These are phyloP conservation scores for Populus davidiana DNA, from an alignment of 345 rosid species.

Conservation along the genomic window DNA sequence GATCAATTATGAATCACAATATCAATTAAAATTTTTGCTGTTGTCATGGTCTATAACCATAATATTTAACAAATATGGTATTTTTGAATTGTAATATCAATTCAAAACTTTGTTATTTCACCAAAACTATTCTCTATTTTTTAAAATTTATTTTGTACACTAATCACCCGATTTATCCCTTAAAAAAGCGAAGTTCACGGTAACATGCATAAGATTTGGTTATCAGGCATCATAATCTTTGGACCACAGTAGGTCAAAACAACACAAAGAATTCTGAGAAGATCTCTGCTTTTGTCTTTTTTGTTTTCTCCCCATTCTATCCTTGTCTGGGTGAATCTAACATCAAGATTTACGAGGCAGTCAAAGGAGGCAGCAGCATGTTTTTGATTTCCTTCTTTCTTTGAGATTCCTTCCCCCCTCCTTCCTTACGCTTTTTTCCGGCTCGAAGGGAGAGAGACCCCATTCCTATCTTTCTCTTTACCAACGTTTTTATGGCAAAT, in stretches of 20 bases:
- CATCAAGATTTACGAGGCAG: constrained; percentile 43
- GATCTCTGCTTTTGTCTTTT: constrained; percentile 27
- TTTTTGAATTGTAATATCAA: no score
- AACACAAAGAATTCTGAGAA: constrained; percentile 33
- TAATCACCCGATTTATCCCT: no score
- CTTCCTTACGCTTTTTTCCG: neutral
- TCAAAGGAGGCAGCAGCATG: constrained; percentile 31
- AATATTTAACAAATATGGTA: no score
- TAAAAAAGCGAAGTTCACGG: neutral
- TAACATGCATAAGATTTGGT: neutral
- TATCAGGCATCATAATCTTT: neutral
- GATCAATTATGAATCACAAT: rapidly evolving
- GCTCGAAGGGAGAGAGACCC: constrained; percentile 12
- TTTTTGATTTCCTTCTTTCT: constrained; percentile 7
- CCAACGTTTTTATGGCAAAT: neutral
- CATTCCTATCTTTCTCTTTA: constrained; percentile 7
- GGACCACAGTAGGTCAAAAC: constrained; percentile 17
- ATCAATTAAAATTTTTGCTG: no score
- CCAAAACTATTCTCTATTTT: no score
- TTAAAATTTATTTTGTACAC: no score
- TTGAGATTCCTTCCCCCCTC: constrained; percentile 3
- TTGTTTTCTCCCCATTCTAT: constrained; percentile 11
- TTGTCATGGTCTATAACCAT: rapidly evolving
- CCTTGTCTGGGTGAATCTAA: neutral
- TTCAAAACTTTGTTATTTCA: no score